Evolutionary conservation across 2,329 filamentous ascomycete species (phyloP), one percentile per base, ranked within the genome.

Genomic region (Colletotrichum lini): DNA sequence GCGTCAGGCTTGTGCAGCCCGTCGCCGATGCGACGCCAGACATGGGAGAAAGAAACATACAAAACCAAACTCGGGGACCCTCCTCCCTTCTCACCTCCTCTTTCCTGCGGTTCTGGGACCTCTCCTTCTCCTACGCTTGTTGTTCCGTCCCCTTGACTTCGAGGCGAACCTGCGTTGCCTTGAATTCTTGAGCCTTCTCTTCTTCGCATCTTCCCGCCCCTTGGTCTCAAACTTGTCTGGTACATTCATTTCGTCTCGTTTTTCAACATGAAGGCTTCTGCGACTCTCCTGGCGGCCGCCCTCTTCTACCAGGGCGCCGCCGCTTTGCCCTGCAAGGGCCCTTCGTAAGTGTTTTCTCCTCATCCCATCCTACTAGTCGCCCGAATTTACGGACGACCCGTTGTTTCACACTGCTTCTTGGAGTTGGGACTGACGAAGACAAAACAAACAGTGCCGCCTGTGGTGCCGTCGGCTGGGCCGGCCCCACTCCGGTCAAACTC

Each of bases 211-310:
- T 44, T 44, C 4, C 13, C 13, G 49, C 45, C 18, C 26, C 4
- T 45, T 53, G n/a, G 58, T 68, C 59, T 54, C 50, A 67, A 9
- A 57, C 23, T 10, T 68, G 65, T 59, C 59, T 64, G 58, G 65
- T 50, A 64, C 53, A 68, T 64, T 58, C 56, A 38, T 68, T 62
- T 68, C 45, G 45, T 30, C 10, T 35, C 30, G 30, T 35, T 62
- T 50, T 21, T 38, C 57, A 67, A 15, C 35, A 71, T 71, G 68
- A 68, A 71, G 65, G 58, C 65, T 26, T 68, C 68, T 7, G n/a
- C 59, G 38, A n/a, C 58, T 18, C 45, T 71, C 21, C 30, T 71
- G 52, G 53, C 58, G 16, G 52, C 68, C n/a, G 58, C 65, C 26
- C 40, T 68, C 44, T 26, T 68, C 38, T 54, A 12, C 40, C 67